Base-by-base conservation (phyloP, 257 asterid genomes). In the Solanum tarapatanum region DNA sequence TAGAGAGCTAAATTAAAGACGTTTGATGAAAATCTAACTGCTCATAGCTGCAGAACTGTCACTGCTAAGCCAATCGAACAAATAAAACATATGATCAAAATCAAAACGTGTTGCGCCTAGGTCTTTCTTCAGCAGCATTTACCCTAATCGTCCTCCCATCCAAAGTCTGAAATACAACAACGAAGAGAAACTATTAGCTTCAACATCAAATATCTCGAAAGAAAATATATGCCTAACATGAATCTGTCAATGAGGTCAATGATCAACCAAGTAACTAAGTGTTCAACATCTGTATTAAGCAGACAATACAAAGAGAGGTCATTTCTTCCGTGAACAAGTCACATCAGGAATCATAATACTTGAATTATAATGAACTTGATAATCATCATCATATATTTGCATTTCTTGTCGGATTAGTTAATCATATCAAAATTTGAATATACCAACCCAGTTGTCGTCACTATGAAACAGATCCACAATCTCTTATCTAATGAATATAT, bases 131-230 rank as follows among this genome's bases (percentile, higher is more conserved):
- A 0, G 98, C 98, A 89, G 91, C 95, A 89, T 91, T 95, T 70
- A 95, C 98, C 76, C 95, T 92, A 84, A 95, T 92, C 2, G 95
- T 87, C 85, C 98, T 90, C 35, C 98, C 98, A 9, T 93, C 98
- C 92, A 95, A 70, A 91, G 88, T 89, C 98, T 95, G 96, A 89
- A 91, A 82, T 30, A 72, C 83, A 77, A n/a, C 73, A 14, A 32
- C 2, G 23, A 5, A 28, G 69, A 48, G 43, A 30, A 48, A 26
- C 26, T 17, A 43, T 80, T 82, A 82, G 43, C 43, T 30, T 48
- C 68, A 82, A 82, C 21, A 82, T 48, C 21, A 30, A 48, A 48
- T 3, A 82, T 48, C 1, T 10, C 26, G 3, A 51, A 30, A 45
- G 41, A 9, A 48, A 28, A 28, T 17, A 82, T 82, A 82, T 30